Conservation (phyloP, 2,329 filamentous ascomycete genomes). For the Xylariaceae sp. region DNA sequence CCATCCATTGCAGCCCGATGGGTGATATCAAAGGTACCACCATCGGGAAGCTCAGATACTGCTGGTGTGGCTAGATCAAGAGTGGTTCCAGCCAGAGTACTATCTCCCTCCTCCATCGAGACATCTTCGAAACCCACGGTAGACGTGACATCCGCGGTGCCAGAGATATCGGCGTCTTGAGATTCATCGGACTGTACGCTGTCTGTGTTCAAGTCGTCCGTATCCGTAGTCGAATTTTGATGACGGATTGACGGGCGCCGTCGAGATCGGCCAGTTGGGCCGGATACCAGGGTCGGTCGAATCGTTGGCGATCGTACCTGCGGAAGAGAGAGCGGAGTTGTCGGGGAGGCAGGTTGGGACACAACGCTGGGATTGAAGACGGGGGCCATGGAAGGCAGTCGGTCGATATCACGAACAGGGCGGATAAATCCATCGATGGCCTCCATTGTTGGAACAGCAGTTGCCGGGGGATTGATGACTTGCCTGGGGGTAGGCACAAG, state of each 20-base stretch:
- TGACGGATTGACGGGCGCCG: conserved; percentile 83
- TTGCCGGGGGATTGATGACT: conserved; percentile 62
- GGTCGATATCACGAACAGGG: conserved; percentile 75
- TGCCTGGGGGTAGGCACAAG: conserved; percentile 49
- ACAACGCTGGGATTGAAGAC: conserved; percentile 63
- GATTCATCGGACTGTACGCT: conserved; percentile 76
- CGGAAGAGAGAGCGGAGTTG: conserved; percentile 70
- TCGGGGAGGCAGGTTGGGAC: conserved; percentile 91
- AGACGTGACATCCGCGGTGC: conserved; percentile 73
- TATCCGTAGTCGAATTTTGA: conserved; percentile 83
- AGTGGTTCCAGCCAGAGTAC: conserved; percentile 69
- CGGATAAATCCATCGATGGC: conserved; percentile 70
- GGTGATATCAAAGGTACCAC: conserved; percentile 90
- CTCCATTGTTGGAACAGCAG: conserved; percentile 64
- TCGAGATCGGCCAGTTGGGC: conserved; percentile 52
- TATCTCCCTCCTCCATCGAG: conserved; percentile 72
- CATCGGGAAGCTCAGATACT: conserved; percentile 78
- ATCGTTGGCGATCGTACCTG: conserved; percentile 56
- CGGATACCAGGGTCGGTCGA: conserved; percentile 50
- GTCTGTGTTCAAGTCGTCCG: conserved; percentile 81
- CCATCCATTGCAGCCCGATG: conserved; percentile 81
- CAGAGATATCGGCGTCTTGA: conserved; percentile 72
- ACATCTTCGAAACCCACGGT: conserved; percentile 83
- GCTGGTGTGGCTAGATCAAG: conserved; percentile 73
- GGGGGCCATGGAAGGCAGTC: conserved; percentile 76